A percentile compares a stretch with the other conserved stretches of the same genome.
Conservation (phyloP, 306 rosid species). For the Myrica gale region DNA sequence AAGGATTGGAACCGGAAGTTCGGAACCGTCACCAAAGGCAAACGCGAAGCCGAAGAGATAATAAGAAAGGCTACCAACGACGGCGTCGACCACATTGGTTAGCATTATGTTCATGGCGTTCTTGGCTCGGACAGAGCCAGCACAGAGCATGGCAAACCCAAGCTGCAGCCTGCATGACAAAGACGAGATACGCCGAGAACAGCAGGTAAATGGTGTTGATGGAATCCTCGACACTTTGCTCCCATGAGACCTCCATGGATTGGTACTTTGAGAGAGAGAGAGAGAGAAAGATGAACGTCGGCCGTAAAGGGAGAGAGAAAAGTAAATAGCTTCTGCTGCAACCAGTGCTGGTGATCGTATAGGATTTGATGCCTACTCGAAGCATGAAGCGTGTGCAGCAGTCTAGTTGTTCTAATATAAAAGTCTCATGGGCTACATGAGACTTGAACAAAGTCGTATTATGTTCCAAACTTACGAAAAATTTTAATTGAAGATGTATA, state of each 20-base stretch:
- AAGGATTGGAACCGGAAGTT: constrained; percentile 46
- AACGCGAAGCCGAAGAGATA: constrained; percentile 80
- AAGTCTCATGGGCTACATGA: no score
- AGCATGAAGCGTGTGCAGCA: no score
- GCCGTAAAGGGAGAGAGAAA: neutral
- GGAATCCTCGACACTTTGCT: constrained; percentile 55
- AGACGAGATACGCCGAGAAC: constrained; percentile 73
- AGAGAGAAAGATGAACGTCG: constrained; percentile 1
- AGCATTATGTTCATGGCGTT: constrained; percentile 79
- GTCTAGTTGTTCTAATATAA: no score
- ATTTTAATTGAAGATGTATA: no score
- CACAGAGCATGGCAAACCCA: constrained; percentile 82
- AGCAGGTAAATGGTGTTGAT: constrained; percentile 72
- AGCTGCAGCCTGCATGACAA: constrained; percentile 72
- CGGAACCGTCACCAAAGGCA: constrained; percentile 50
- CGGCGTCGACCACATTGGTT: constrained; percentile 77
- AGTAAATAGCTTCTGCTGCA: neutral
- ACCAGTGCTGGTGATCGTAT: no score
- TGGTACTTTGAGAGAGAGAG: neutral
- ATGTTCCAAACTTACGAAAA: no score
- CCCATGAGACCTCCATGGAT: constrained; percentile 61
- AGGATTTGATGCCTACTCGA: no score
- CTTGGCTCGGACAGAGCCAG: constrained; percentile 81
- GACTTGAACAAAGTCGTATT: no score
- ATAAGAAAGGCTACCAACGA: constrained; percentile 72